Evolutionary conservation across 2,329 filamentous ascomycete species (phyloP).

Genomic region (Monosporascus sp.): DNA sequence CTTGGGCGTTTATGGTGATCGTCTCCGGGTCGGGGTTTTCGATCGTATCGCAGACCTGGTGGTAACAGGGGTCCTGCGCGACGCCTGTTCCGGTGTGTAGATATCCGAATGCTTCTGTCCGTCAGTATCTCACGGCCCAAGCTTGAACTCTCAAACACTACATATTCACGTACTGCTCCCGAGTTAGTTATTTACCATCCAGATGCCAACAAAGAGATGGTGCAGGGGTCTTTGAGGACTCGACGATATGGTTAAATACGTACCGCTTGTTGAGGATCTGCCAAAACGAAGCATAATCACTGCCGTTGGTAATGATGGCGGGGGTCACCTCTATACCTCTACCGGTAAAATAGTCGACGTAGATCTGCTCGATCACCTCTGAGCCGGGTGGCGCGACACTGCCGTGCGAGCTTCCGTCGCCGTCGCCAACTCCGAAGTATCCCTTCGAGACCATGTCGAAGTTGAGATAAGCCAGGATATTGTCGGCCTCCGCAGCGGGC

Average conservation of each 20-base stretch:
- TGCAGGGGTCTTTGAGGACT: neutral
- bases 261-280: constrained; percentile 23
- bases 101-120: constrained; percentile 22
- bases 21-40: constrained; percentile 25
- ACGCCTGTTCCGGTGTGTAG: constrained; percentile 41
- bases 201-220: no score
- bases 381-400: constrained; percentile 30
- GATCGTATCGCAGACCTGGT: constrained; percentile 28
- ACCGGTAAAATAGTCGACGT: constrained; percentile 22
- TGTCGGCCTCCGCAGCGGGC: constrained; percentile 17
- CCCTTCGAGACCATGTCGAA: constrained; percentile 30
- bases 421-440: constrained; percentile 28
- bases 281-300: constrained; percentile 49
- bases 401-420: constrained; percentile 29
- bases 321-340: constrained; percentile 20
- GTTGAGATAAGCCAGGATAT: constrained; percentile 28
- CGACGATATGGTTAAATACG: neutral
- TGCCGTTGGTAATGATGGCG: constrained; percentile 33
- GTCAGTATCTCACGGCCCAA: neutral
- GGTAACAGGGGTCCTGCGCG: constrained; percentile 34
- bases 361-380: constrained; percentile 27
- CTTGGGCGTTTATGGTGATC: constrained; percentile 27
- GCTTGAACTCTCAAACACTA: neutral
- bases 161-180: neutral
- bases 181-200: neutral